A percentile compares a stretch with the other conserved stretches of the same genome.
Evolutionary conservation across 1,139 yeast species (phyloP).

Genomic region (Barnettozyma hawaiiensis): DNA sequence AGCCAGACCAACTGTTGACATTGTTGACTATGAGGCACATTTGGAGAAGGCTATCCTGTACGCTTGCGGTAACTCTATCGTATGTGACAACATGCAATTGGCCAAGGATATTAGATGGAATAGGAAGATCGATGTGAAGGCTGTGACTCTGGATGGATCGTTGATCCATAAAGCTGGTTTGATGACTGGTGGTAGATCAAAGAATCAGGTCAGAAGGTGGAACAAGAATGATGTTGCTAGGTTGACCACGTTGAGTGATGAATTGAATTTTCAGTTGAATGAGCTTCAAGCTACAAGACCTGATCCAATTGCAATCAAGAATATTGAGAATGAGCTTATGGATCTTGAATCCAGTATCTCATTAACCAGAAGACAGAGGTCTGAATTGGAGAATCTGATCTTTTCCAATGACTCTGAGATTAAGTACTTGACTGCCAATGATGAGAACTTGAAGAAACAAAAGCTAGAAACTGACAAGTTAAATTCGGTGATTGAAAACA

Average conservation of each 20-base stretch:
- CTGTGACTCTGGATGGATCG: slow-evolving; percentile 81
- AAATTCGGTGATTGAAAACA: slow-evolving; percentile 17
- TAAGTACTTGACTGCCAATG: slow-evolving; percentile 38
- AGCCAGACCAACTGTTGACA: slow-evolving; percentile 66
- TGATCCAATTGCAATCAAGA: slow-evolving; percentile 53
- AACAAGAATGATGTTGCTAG: slow-evolving; percentile 64
- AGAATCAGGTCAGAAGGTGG: slow-evolving; percentile 49
- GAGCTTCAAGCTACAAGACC: slow-evolving; percentile 46
- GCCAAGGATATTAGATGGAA: slow-evolving; percentile 79
- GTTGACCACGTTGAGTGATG: slow-evolving; percentile 56
- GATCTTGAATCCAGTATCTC: slow-evolving; percentile 47
- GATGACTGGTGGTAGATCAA: slow-evolving; percentile 81
- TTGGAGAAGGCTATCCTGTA: slow-evolving; percentile 77
- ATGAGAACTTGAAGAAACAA: slow-evolving; percentile 33
- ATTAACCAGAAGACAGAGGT: slow-evolving; percentile 44
- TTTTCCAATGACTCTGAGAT: slow-evolving; percentile 53
- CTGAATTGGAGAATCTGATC: slow-evolving; percentile 45
- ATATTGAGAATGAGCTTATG: slow-evolving; percentile 52
- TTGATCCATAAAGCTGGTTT: slow-evolving; percentile 80
- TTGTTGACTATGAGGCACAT: slow-evolving; percentile 62
- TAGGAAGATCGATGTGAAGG: slow-evolving; percentile 51
- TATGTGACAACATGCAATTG: slow-evolving; percentile 64
- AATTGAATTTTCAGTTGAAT: slow-evolving; percentile 47
- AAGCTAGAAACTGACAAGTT: slow-evolving; percentile 24
- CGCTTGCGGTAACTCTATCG: slow-evolving; percentile 73